Conservation (phyloP, 2,329 filamentous ascomycete species). For the Penicillium palitans region DNA sequence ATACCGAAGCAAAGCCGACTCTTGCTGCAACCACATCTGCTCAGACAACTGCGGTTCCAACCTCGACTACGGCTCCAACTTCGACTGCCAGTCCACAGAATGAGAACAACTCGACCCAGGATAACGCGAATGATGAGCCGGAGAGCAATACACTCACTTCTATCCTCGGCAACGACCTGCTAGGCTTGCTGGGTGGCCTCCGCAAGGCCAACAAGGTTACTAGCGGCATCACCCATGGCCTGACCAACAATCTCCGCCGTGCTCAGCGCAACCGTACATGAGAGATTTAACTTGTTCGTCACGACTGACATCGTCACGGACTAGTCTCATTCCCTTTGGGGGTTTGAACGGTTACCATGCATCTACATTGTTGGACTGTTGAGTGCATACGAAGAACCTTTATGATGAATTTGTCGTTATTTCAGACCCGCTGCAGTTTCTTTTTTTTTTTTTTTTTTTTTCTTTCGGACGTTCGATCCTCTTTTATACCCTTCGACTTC, state of each 20-base stretch:
- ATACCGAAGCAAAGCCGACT: not conserved
- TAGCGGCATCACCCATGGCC: not conserved
- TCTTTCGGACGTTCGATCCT: not conserved
- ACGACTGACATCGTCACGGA: no score
- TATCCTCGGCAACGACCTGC: constrained; percentile 3
- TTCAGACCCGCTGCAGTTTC: not conserved
- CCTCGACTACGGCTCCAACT: not conserved
- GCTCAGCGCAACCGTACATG: not conserved
- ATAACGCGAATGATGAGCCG: no score
- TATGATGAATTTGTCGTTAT: not conserved
- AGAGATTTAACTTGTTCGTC: not conserved
- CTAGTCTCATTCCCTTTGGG: not conserved
- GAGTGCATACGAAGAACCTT: not conserved
- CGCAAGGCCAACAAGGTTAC: not conserved
- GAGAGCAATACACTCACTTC: not conserved
- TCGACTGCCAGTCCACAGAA: not conserved
- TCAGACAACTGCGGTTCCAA: not conserved
- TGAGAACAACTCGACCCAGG: not conserved
- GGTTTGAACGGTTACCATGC: not conserved
- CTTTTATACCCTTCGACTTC: not conserved
- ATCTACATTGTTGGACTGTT: not conserved
- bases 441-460: no score
- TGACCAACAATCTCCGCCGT: not conserved
- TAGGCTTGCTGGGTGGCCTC: constrained; percentile 2
- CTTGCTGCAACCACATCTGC: not conserved